These are phyloP conservation scores for Xylaria grammica DNA, from an alignment of 495 filamentous ascomycete species.

Conservation along the genomic window DNA sequence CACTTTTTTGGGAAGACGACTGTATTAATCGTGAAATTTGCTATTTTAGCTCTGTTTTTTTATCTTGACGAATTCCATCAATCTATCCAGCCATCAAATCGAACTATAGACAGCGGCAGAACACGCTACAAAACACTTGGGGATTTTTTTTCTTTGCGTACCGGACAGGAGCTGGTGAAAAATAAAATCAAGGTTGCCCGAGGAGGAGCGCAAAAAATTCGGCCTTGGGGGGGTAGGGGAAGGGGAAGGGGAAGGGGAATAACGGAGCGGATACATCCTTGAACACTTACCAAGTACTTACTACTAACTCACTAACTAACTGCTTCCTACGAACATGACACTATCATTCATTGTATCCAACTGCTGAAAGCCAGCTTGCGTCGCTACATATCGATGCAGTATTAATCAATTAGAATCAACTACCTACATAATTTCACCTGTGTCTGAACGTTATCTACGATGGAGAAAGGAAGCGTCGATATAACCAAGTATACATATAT, in stretches of 20 bases:
- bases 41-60: background rate
- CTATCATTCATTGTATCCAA: conserved; percentile 15
- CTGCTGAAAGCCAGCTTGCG: background rate
- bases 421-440: no score
- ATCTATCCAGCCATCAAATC: no score
- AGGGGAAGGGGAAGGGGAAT: background rate
- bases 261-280: no score
- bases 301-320: conserved; percentile 1
- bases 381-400: background rate
- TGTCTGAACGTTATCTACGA: no score
- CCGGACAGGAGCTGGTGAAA: conserved; percentile 8
- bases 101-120: conserved; percentile 9
- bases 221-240: background rate
- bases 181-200: background rate
- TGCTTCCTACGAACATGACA: conserved; percentile 5
- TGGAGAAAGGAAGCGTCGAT: no score
- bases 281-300: background rate
- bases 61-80: conserved; percentile 3
- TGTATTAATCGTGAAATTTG: conserved; percentile 11
- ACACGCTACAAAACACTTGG: background rate
- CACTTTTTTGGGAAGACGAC: conserved; percentile 10
- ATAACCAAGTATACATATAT: no score
- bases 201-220: background rate
- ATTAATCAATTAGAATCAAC: conserved; percentile 10
- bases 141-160: conserved; percentile 1